Percentiles rank a stretch among this genome's conserved stretches.
phyloP scores from a whole-genome alignment of 345 rosid species.

The Moricandia arvensis region DNA sequence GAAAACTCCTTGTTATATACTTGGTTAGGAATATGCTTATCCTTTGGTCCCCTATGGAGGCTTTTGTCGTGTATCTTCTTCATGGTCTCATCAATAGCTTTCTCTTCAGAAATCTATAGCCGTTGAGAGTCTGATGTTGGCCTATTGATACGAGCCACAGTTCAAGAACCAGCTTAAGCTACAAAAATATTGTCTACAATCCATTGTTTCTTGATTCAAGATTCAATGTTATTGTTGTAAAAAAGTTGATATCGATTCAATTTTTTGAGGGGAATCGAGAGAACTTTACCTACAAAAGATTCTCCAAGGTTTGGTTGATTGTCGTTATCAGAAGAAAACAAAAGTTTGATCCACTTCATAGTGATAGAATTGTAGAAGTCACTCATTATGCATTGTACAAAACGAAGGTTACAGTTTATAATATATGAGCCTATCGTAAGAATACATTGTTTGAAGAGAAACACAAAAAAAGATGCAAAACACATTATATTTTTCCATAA shows the following conservation, averaged over 20 bases:
- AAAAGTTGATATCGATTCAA: no score
- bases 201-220: not conserved
- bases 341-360: no score
- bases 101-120: conserved; percentile 22
- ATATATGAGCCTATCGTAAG: conserved; percentile 7
- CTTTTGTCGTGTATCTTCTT: not conserved
- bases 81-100: conserved; percentile 16
- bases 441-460: conserved; percentile 14
- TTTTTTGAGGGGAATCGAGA: no score
- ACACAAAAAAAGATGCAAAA: not conserved
- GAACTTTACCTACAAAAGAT: not conserved
- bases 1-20: not conserved
- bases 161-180: not conserved
- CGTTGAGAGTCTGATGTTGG: conserved; percentile 6
- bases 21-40: not conserved
- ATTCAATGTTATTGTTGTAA: not conserved
- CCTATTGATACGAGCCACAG: not conserved
- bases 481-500: not conserved
- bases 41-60: conserved; percentile 13
- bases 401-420: conserved; percentile 1
- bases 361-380: not conserved
- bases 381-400: not conserved
- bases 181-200: not conserved
- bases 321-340: not conserved
- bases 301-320: not conserved